Percentiles rank a stretch among this genome's conserved stretches.
Evolutionary conservation across 2,329 filamentous ascomycete genomes (phyloP).

Genomic region (Tolypocladium sp.): DNA sequence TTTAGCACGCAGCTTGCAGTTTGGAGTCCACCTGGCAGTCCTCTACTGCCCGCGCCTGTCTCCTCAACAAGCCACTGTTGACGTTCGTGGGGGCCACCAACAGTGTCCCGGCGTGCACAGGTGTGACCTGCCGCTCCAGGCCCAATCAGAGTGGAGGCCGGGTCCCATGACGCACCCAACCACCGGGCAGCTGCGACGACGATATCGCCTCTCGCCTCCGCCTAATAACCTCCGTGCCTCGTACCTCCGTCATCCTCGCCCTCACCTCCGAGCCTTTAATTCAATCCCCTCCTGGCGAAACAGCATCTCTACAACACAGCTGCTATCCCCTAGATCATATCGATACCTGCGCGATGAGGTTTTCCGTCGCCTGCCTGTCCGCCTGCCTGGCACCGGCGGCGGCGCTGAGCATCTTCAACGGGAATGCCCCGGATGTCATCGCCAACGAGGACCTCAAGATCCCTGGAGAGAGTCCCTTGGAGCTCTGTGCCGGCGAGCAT

Average conservation of each 20-base stretch:
- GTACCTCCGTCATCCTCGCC: not conserved
- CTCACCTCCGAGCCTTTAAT: not conserved
- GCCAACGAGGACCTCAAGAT: constrained; percentile 52
- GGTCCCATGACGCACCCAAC: constrained; percentile 25
- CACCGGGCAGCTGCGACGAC: not conserved
- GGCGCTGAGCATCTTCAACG: constrained; percentile 32
- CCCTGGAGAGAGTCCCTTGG: constrained; percentile 76
- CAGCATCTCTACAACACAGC: not conserved
- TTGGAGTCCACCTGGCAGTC: not conserved
- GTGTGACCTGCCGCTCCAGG: constrained; percentile 5
- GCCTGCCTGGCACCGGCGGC: constrained; percentile 35
- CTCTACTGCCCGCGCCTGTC: not conserved
- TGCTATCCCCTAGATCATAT: not conserved
- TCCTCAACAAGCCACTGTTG: not conserved
- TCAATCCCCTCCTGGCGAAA: not conserved
- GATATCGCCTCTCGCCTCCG: not conserved
- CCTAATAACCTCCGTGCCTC: not conserved
- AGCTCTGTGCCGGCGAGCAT: constrained; percentile 63
- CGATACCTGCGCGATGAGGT: constrained; percentile 18
- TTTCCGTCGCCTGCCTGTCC: constrained; percentile 34
- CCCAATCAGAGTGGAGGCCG: constrained; percentile 13
- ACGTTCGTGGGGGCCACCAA: not conserved
- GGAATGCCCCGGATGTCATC: constrained; percentile 19
- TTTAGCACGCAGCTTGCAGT: not conserved
- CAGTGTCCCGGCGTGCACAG: not conserved